These are phyloP conservation scores for Evernia prunastri DNA, from an alignment of 495 filamentous ascomycete genomes.

Conservation along the genomic window DNA sequence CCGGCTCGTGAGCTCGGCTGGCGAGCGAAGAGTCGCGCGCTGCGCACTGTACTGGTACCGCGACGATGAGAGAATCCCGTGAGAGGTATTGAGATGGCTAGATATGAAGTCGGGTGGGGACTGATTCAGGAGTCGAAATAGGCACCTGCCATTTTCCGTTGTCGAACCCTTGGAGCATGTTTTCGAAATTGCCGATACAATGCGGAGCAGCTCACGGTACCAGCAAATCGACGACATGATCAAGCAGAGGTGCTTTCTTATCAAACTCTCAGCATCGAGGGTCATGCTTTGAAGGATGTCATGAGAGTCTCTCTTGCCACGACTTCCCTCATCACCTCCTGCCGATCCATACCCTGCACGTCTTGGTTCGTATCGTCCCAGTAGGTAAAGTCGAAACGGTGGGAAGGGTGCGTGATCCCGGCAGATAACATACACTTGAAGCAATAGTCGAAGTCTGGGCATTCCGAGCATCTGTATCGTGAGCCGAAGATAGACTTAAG, in stretches of 20 bases:
- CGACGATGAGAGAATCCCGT: no score
- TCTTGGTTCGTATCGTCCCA: not conserved
- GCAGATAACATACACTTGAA: constrained; percentile 14
- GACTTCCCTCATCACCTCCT: not conserved
- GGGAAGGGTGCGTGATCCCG: constrained; percentile 2
- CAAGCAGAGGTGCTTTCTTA: not conserved
- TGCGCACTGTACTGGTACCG: no score
- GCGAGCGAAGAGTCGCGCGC: no score
- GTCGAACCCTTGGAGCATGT: no score
- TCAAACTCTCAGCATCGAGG: not conserved
- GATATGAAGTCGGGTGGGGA: no score
- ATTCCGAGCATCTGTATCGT: constrained; percentile 8
- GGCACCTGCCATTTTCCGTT: no score
- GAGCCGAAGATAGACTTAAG: not conserved
- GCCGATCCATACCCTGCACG: not conserved
- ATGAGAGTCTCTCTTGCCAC: not conserved
- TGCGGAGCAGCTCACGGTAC: not conserved
- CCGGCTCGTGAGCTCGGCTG: no score
- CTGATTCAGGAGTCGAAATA: no score
- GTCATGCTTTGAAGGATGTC: not conserved
- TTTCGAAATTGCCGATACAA: not conserved
- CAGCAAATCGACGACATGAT: not conserved
- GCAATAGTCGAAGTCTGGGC: constrained; percentile 16
- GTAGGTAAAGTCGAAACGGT: not conserved
- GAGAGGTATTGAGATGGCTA: no score